Percentiles rank a stretch among this genome's conserved stretches.
Conservation (phyloP, 495 filamentous ascomycete species). For the Mycothermus thermophilus region DNA sequence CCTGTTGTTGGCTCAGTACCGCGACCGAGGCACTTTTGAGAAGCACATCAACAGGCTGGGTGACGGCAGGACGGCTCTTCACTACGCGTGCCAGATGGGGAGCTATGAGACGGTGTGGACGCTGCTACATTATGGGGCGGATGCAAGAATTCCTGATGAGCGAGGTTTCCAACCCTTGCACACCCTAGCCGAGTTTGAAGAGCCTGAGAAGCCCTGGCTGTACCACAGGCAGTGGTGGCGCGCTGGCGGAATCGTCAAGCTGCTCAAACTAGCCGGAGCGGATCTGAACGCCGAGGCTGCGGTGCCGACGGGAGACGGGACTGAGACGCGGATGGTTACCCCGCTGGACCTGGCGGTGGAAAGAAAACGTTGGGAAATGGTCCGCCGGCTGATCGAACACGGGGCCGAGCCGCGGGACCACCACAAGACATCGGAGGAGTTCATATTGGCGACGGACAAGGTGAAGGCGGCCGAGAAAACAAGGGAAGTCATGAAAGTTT, state of each 20-base stretch:
- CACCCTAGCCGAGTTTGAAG: conserved; percentile 1
- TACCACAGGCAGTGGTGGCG: not conserved
- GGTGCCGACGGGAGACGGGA: not conserved
- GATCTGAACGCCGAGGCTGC: conserved; percentile 1
- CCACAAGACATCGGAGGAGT: conserved; percentile 3
- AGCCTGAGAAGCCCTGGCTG: too few relatives aligned
- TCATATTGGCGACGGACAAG: conserved; percentile 5
- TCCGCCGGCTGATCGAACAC: conserved; percentile 1
- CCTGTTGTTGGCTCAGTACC: not conserved
- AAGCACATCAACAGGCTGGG: conserved; percentile 5
- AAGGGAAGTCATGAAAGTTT: not conserved
- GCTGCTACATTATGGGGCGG: conserved; percentile 8
- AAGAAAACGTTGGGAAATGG: not conserved
- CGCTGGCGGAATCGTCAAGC: not conserved
- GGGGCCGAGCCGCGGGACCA: conserved; percentile 1
- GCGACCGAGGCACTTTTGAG: not conserved
- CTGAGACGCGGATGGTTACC: not conserved
- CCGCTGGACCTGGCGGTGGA: conserved; percentile 8
- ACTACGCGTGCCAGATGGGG: conserved; percentile 11
- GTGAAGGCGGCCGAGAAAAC: conserved; percentile 1
- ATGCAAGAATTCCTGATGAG: conserved; percentile 5
- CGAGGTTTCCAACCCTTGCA: conserved; percentile 8
- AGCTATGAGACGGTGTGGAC: conserved; percentile 1
- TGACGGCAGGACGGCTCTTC: conserved; percentile 14
- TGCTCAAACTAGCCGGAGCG: not conserved